Evolutionary conservation across 176 grass and related monocot genomes (phyloP).

Genomic region (Hordeum vulgare): MorexV3_pseudomolecules_assembly NC_058518.1:374901149-374901648

Average conservation of each 20-base stretch:
- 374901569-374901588: neutral
- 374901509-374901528: conserved; percentile 12
- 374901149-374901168: neutral
- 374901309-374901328: neutral
- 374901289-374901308: neutral
- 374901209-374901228: neutral
- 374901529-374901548: conserved; percentile 17
- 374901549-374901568: neutral
- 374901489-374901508: conserved; percentile 24
- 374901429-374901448: neutral
- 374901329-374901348: neutral
- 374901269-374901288: neutral
- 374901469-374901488: conserved; percentile 1
- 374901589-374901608: neutral
- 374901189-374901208: neutral
- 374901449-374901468: neutral
- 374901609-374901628: neutral
- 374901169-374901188: neutral
- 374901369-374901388: neutral
- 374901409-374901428: neutral
- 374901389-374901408: conserved; percentile 51
- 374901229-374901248: neutral
- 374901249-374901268: conserved; percentile 13
- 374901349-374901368: conserved; percentile 9
- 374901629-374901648: neutral